phyloP scores from a whole-genome alignment of 2,329 filamentous ascomycete genomes.

The Dryadomyces quercus-mongolicae region DNA sequence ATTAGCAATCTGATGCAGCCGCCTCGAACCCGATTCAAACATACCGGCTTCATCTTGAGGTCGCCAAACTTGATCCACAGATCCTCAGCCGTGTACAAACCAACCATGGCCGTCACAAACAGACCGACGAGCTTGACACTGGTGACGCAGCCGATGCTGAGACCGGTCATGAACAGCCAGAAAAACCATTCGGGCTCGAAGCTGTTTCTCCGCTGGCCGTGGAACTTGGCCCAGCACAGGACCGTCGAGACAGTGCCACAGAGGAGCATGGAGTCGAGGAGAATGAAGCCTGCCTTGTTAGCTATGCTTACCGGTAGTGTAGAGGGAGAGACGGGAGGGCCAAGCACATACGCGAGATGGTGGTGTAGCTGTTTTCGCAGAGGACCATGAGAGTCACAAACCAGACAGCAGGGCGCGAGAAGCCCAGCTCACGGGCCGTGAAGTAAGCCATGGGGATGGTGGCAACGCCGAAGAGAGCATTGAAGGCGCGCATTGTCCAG shows the following conservation, averaged over 20 bases:
- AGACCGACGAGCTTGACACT: constrained; percentile 98
- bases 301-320: not conserved
- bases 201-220: constrained; percentile 71
- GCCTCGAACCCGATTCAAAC: constrained; percentile 14
- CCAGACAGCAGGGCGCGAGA: constrained; percentile 82
- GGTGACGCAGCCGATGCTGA: constrained; percentile 96
- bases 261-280: constrained; percentile 95
- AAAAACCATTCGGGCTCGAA: constrained; percentile 89
- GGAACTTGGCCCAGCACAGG: constrained; percentile 95
- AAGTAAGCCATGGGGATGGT: constrained; percentile 92
- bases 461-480: constrained; percentile 83
- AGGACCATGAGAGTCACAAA: constrained; percentile 92
- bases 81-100: constrained; percentile 90
- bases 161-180: constrained; percentile 85
- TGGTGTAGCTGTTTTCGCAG: constrained; percentile 98
- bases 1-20: not conserved
- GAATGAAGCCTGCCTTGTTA: constrained; percentile 51
- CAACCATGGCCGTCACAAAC: constrained; percentile 89
- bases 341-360: constrained; percentile 59
- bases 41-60: constrained; percentile 73
- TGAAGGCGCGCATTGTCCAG: constrained; percentile 97
- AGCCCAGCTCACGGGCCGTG: constrained; percentile 81
- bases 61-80: constrained; percentile 98
- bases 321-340: not conserved
- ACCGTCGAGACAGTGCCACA: constrained; percentile 98